Evolutionary conservation across 1,284 basidiomycete genomes (phyloP), one percentile per base, ranked within the genome.

Genomic region (Sporisorium exsertum): DNA sequence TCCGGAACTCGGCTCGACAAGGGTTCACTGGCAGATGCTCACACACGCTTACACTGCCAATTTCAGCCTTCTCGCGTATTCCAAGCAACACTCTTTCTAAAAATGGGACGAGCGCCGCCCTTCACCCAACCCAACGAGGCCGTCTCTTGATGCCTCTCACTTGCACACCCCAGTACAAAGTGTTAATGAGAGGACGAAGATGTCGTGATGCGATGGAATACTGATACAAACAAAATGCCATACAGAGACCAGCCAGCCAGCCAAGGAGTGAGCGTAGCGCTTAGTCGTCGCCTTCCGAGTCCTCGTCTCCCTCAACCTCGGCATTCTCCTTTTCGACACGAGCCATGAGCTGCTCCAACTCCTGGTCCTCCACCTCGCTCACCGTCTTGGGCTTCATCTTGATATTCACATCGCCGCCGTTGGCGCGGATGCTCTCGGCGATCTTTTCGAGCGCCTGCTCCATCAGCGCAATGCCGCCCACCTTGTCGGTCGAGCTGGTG

Each of bases 401-500:
- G 60, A 99, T 91, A 29, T 93, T 89, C 72, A 97, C 88, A 56
- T 90, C 90, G 3, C 97, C 97, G 47, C 83, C 83, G 53, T 70
- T 77, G 40, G 94, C 94, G 84, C 93, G 91, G 73, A 99, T 97
- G 29, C 91, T 91, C 72, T 88, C 88, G 70, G 93, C 93, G 80
- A 99, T 98, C 20, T 91, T 89, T 82, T 95, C 94, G 72, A 99
- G 94, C 0, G 96, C 94, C 71, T 93, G 91, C 86, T 99, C 97
- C 73, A 99, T 90, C 42, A 93, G 89, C 74, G 96, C 95, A 13
- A 98, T 93, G 37, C 95, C 96, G 46, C 92, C 94, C 77, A 90
- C 91, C 90, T 99, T 99, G 87, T 99, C 96, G 7, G 96, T 98
- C 20, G 94, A 93, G 81, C 97, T 97, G 47, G 94, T 96, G 79